Base-by-base conservation (phyloP, 2,329 filamentous ascomycete genomes). In the Apiospora aurea region DNA sequence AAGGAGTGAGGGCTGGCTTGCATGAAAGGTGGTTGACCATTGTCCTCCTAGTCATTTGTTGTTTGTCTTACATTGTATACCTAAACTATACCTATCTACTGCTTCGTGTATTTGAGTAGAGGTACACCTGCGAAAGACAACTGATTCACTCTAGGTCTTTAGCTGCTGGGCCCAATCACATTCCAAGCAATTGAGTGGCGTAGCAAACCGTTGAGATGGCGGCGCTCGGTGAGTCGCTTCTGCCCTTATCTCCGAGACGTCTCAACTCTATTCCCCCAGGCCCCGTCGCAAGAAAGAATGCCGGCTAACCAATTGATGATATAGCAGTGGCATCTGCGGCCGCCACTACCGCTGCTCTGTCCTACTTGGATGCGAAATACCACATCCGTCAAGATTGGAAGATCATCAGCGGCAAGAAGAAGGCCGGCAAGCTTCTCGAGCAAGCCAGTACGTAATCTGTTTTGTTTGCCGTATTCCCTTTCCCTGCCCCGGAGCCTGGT, bases 361-460 rank as follows among this genome's bases (percentile, higher is more conserved):
- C 88, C 53, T 93, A 94, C 75, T 82, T 93, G 64, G 89, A 95
- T 77, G 93, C 90, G 70, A 94, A 92, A 82, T 91, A 88, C 76
- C 89, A 93, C 78, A 78, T 95, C 69, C 79, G 82, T 57, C 89
- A 92, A 77, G 93, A 95, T 79, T 74, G 92, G 21, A 75, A 78
- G 0, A 76, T 77, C 8, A 79, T 93, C n/a, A 78, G 82, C 16
- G 81, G 81, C 14, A 72, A 82, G n/a, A 83, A 81, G 47, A 81
- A 79, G 44, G 81, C 82, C 13, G 81, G 83, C 69, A 85, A 86
- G 69, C 80, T 83, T 2, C 86, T 87, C 70, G 80, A 81, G 5
- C 83, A 85, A 79, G 87, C 86, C 49, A 78, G 89, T 90, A 81
- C 73, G 80, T 74, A 16, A 47, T 57, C 72, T 38, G 26, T 38